Base-by-base conservation (phyloP, 2,329 filamentous ascomycete genomes). In the Fusarium foetens region DNA sequence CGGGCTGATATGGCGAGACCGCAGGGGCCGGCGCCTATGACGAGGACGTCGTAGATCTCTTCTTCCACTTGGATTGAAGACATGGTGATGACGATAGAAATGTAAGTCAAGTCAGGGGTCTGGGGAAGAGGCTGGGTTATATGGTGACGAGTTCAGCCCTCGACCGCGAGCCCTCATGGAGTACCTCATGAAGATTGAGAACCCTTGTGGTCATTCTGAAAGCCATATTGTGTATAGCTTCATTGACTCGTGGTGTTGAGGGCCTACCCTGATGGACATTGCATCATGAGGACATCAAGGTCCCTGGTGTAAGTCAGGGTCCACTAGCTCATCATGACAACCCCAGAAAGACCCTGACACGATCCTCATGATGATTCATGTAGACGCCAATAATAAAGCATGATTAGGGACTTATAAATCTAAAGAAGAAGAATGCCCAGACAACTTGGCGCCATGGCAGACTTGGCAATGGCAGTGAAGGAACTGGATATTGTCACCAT, bases 1-100 rank as follows among this genome's bases (percentile, higher is more conserved):
- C 93, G 88, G 3, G 92, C 90, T 13, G 93, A 92, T 10, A 92
- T 88, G 9, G 92, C 92, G 7, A 95, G 89, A 8, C 93, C 92
- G 71, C 90, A 92, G 8, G 93, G 92, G 0, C 93, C 93, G 11
- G 90, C 92, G 13, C 93, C 93, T 43, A 95, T 83, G 77, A 94
- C 92, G 64, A 93, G 81, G 12, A 94, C 89, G 77, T 94, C 92
- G 80, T 89, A 86, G 53, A 89, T 70, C 2, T 83, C 81, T 23
- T 80, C 76, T 64, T 79, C 77, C 1, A 63, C 58, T 4, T 51
- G 55, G 2, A 75, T 45, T 17, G 27, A 29, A 5, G 53, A 57
- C 57, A 73, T 72, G 6, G n/a, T 39, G 33, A 27, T 63, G 35
- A 13, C 13, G 27, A 2, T 41, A 16, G 23, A 6, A 1, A 33